A percentile compares a stretch with the other conserved stretches of the same genome.
Evolutionary conservation across 768 basidiomycete genomes (phyloP).

Genomic region (Leccinum barrowsii): DNA sequence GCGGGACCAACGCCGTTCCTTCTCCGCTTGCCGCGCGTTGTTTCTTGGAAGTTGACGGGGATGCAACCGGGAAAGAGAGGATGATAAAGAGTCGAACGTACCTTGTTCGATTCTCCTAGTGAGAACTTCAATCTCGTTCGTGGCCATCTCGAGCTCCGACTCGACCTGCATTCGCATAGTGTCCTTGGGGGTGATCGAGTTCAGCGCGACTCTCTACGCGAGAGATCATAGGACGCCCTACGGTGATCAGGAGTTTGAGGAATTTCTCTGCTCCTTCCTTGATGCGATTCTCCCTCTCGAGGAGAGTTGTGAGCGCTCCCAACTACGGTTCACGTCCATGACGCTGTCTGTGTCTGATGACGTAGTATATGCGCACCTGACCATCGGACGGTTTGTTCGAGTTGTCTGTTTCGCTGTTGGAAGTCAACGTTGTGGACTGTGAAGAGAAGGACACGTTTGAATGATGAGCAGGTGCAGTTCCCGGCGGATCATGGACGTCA

Average conservation of each 20-base stretch:
- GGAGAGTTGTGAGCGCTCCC: constrained; percentile 59
- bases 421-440: constrained; percentile 26
- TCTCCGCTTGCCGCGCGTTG: constrained; percentile 30
- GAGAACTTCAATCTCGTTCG: constrained; percentile 67
- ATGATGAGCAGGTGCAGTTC: constrained; percentile 17
- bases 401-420: constrained; percentile 24
- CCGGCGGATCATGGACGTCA: constrained; percentile 26
- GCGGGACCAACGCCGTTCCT: constrained; percentile 24
- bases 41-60: constrained; percentile 16
- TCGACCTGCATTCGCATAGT: constrained; percentile 69
- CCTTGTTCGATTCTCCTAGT: constrained; percentile 48
- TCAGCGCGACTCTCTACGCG: constrained; percentile 7
- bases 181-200: constrained; percentile 38
- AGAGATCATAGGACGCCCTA: constrained; percentile 24
- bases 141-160: constrained; percentile 73
- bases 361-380: constrained; percentile 23
- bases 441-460: constrained; percentile 30
- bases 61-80: not conserved
- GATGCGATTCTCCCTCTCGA: constrained; percentile 76
- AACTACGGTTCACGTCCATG: constrained; percentile 42
- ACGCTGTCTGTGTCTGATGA: not conserved
- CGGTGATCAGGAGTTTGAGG: constrained; percentile 61
- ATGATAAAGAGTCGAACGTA: constrained; percentile 10
- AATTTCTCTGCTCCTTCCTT: constrained; percentile 92
- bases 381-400: constrained; percentile 23